phyloP scores from a whole-genome alignment of 2,329 filamentous ascomycete genomes.

The Aspergillus spinulosporus region DNA sequence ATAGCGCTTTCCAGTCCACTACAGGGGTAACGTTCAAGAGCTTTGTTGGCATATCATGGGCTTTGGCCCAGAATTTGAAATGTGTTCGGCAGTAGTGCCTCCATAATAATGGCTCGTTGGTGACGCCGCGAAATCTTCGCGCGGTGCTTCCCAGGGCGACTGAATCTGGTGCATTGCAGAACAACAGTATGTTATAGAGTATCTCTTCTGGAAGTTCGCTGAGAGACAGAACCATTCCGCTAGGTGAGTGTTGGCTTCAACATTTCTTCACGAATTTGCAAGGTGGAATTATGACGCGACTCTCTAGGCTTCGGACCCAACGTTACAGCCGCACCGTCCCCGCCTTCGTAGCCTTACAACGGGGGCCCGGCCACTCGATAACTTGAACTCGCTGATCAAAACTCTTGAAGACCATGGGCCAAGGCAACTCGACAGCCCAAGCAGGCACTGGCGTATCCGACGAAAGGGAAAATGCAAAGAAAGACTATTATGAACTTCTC shows the following conservation, averaged over 20 bases:
- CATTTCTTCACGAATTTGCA: neutral
- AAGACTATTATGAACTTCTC: constrained; percentile 72
- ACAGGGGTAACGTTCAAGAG: constrained; percentile 54
- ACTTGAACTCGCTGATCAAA: no score
- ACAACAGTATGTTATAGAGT: constrained; percentile 72
- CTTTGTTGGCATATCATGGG: constrained; percentile 62
- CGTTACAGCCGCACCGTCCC: neutral
- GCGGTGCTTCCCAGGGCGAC: constrained; percentile 60
- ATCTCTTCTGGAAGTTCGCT: constrained; percentile 74
- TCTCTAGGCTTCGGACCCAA: neutral
- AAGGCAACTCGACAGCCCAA: constrained; percentile 43
- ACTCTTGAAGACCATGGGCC: constrained; percentile 38
- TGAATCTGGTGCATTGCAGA: constrained; percentile 54
- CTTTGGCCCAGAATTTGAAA: constrained; percentile 74
- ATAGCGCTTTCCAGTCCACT: constrained; percentile 74
- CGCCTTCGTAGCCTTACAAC: neutral
- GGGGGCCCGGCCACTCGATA: no score
- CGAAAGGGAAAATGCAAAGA: constrained; percentile 28
- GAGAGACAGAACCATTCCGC: constrained; percentile 38
- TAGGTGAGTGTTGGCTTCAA: neutral
- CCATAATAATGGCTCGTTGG: constrained; percentile 77
- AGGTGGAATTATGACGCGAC: neutral
- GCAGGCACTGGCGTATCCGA: constrained; percentile 23
- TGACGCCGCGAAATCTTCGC: constrained; percentile 63
- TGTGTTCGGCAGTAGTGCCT: constrained; percentile 66